Evolutionary conservation across 352 stramenopile genomes (phyloP).

Genomic region (Globisporangium splendens): DNA sequence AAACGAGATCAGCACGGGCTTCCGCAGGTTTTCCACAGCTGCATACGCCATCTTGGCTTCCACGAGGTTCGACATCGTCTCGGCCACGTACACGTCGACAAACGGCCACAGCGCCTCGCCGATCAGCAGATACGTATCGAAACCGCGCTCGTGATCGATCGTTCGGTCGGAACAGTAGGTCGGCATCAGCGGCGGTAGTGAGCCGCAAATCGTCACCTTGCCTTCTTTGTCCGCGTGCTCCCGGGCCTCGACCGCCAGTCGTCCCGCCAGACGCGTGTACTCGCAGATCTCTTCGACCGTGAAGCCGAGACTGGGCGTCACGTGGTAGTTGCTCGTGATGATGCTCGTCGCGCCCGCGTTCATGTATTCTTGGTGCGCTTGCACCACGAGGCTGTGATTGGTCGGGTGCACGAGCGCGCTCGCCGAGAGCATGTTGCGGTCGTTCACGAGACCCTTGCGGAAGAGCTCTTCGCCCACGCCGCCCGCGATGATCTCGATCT

Average conservation of each 20-base stretch:
- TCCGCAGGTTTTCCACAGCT: constrained; percentile 54
- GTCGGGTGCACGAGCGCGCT: constrained; percentile 66
- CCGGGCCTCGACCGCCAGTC: constrained; percentile 56
- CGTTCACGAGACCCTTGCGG: constrained; percentile 74
- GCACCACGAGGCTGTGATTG: constrained; percentile 64
- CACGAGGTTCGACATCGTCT: constrained; percentile 88
- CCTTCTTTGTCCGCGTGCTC: constrained; percentile 20
- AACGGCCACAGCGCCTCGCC: constrained; percentile 68
- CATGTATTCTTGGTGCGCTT: constrained; percentile 76
- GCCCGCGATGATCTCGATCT: constrained; percentile 70
- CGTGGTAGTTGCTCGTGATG: constrained; percentile 87
- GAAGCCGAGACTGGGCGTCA: constrained; percentile 87
- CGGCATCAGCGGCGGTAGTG: constrained; percentile 88
- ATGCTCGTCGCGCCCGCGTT: constrained; percentile 75
- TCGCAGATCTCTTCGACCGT: constrained; percentile 63
- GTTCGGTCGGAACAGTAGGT: constrained; percentile 88
- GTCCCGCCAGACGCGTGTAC: constrained; percentile 54
- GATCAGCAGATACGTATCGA: constrained; percentile 74
- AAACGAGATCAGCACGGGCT: constrained; percentile 83
- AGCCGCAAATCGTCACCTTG: constrained; percentile 71
- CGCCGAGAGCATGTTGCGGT: constrained; percentile 89
- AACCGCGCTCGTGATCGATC: constrained; percentile 59
- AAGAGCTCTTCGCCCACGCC: constrained; percentile 90
- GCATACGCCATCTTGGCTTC: constrained; percentile 84
- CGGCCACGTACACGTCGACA: constrained; percentile 81